Base-by-base conservation (phyloP, 441 rosid species). In the Populus trichocarpa region DNA sequence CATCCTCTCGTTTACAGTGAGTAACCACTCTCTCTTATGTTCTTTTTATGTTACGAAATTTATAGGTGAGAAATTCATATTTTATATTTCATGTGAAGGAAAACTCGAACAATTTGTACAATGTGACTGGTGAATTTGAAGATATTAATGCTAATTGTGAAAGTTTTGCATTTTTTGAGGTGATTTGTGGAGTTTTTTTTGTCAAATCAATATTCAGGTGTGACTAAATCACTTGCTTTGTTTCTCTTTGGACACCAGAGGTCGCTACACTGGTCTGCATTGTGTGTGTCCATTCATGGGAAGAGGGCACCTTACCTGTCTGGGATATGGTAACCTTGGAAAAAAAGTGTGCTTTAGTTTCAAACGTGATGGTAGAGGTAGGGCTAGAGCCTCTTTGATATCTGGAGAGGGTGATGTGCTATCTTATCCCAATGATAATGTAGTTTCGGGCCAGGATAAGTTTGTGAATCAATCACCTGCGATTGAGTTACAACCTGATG, bases 341-440 rank as follows among this genome's bases (percentile, higher is more conserved):
- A 76, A 84, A 76, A 85, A 75, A 20, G 10, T 80, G 28, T 79
- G 78, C 42, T 83, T 77, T 38, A 80, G 83, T 82, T 73, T 81
- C 68, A 85, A 67, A 40, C 81, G 65, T 75, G 46, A 73, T 42
- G 76, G 84, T 76, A 83, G 77, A 80, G 82, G 72, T 22, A 85
- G 83, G 79, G 81, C 74, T 22, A 85, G 83, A 72, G 85, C 85
- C 76, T 80, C 90, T 0, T 36, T 87, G 78, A 72, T 87, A 42
- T 86, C 92, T 72, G 92, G 85, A 81, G 91, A 89, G 73, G 95
- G 87, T 23, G 89, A 88, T 69, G 72, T 80, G 7, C 53, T 85
- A n/a, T 87, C 90, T 74, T 77, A 81, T 73, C 75, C 87, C 11
- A 85, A 83, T 64, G 81, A 79, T 67, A 89, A 83, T 73, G 81